A percentile compares a stretch with the other conserved stretches of the same genome.
Conservation (phyloP, 1,284 basidiomycete species). For the Peniophora sp. region DNA sequence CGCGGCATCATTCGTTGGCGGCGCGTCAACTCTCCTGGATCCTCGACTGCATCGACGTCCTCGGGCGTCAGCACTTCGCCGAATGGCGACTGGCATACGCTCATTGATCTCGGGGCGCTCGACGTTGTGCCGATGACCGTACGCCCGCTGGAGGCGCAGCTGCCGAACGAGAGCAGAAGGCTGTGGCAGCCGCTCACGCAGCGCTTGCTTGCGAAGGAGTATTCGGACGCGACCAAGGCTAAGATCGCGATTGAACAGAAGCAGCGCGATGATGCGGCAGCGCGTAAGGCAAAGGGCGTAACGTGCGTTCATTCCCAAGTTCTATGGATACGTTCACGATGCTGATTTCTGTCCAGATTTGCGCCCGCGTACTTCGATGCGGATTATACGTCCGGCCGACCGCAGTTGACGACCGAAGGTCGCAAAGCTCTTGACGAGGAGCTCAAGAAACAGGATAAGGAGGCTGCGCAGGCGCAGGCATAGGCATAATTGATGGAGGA, state of each 20-base stretch:
- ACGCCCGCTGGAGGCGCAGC: constrained; percentile 75
- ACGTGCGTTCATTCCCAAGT: constrained; percentile 46
- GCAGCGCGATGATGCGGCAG: constrained; percentile 81
- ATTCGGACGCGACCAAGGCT: constrained; percentile 78
- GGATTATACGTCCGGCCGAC: constrained; percentile 67
- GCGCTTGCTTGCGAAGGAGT: constrained; percentile 78
- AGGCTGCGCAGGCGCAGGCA: background rate
- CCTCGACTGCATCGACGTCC: constrained; percentile 17
- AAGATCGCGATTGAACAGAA: constrained; percentile 87
- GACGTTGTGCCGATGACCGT: constrained; percentile 80
- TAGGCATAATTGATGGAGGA: no score
- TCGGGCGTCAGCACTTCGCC: constrained; percentile 18
- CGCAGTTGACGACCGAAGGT: constrained; percentile 67
- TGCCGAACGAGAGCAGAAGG: constrained; percentile 76
- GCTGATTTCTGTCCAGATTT: constrained; percentile 46
- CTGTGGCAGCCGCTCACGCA: constrained; percentile 86
- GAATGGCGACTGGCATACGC: constrained; percentile 51
- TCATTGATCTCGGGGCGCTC: constrained; percentile 76
- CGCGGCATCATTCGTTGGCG: constrained; percentile 78
- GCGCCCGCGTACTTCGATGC: constrained; percentile 75
- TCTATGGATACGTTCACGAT: background rate
- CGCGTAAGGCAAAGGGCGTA: constrained; percentile 71
- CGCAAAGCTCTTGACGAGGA: constrained; percentile 66
- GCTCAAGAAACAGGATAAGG: constrained; percentile 30
- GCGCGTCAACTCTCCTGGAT: constrained; percentile 32